Evolutionary conservation across 176 grass and related monocot species (phyloP), one percentile per base, ranked within the genome.

Genomic region (Luzula sylvatica): DNA sequence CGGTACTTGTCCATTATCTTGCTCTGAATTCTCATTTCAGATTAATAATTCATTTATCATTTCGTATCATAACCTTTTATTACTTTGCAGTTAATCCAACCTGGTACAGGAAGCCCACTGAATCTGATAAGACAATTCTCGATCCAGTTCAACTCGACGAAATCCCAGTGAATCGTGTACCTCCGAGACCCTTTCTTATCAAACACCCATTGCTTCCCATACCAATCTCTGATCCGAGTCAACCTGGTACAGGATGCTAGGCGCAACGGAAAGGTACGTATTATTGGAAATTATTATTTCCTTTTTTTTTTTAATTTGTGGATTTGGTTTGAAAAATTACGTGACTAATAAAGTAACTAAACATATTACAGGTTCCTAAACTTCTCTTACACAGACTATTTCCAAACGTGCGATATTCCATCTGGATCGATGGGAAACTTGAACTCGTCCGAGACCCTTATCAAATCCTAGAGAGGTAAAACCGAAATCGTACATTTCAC

Each of bases 341-440:
- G 46, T 63, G 43, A 18, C 44, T 64, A 13, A 64, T 27, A 25
- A 27, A 64, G 9, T 35, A 35, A 35, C 30, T 35, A 48, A 27
- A 64, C 23, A 49, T 17, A 47, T 26, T 56, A 70, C 78, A 96
- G 90, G 75, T 96, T 58, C 90, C 90, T 35, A 89, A 96, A 79
- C 59, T 96, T 30, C 72, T 96, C 55, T 83, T 96, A 43, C 90
- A 96, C 76, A 83, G 90, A 7, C 81, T 96, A 64, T 96, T 96
- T 46, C 90, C 90, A 58, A 96, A 82, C 66, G 74, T 62, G 24
- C 74, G 39, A 44, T 89, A 66, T 75, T 96, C 90, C 47, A 42
- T 96, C 72, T 96, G 90, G 90, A 89, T 96, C 56, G 90, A 96
- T 70, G 90, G 90, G 77, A 96, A 96, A 60, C 83, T 96, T 73